phyloP scores from a whole-genome alignment of 2,329 filamentous ascomycete species.

The Aspergillus amoenus region DNA sequence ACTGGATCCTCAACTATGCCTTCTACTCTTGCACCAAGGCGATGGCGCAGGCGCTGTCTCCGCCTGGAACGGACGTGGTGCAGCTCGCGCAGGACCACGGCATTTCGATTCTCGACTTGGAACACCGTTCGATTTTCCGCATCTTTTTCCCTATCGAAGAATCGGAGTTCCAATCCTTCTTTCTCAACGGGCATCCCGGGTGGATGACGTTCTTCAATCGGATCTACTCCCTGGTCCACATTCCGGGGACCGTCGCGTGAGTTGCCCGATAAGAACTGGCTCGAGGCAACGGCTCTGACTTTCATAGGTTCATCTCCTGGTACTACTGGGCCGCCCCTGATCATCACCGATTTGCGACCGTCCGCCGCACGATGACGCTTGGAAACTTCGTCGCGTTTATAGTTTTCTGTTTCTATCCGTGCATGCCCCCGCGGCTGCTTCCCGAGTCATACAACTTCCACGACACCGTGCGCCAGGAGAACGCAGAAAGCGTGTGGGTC shows the following conservation, averaged over 20 bases:
- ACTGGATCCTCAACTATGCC: constrained; percentile 66
- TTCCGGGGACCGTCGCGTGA: constrained; percentile 52
- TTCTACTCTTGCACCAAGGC: constrained; percentile 63
- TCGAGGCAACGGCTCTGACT: neutral
- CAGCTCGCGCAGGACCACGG: constrained; percentile 49
- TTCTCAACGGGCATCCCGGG: constrained; percentile 42
- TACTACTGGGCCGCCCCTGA: constrained; percentile 42
- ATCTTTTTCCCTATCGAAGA: constrained; percentile 44
- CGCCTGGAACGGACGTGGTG: constrained; percentile 49
- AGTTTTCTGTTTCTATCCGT: constrained; percentile 63
- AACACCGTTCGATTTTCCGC: constrained; percentile 39
- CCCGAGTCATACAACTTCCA: constrained; percentile 61
- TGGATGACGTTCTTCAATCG: constrained; percentile 51
- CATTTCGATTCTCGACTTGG: constrained; percentile 45
- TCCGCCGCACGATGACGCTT: constrained; percentile 61
- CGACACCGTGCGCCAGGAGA: constrained; percentile 59
- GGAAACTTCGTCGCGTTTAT: constrained; percentile 62
- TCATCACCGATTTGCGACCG: constrained; percentile 54
- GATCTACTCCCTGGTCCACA: constrained; percentile 52
- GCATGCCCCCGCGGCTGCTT: constrained; percentile 63
- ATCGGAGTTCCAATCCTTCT: constrained; percentile 47
- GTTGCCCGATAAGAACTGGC: constrained; percentile 26
- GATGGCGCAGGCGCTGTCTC: constrained; percentile 51
- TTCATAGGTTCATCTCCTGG: constrained; percentile 41
- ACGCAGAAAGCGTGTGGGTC: constrained; percentile 56